Base-by-base conservation (phyloP, 305 asterid species). In the Ruellia speciosa region DNA sequence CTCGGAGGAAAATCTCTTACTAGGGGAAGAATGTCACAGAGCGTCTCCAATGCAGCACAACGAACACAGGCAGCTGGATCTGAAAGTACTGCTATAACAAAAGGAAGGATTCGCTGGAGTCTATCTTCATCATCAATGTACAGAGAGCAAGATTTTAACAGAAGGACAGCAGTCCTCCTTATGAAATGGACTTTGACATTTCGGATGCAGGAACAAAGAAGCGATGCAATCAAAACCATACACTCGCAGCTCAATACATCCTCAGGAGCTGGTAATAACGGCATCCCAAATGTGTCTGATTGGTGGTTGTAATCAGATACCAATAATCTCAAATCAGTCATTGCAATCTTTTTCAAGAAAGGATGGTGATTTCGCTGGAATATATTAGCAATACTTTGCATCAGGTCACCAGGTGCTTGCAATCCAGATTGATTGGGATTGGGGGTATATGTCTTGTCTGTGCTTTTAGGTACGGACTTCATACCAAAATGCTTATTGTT, bases 51-150 rank as follows among this genome's bases (percentile, higher is more conserved):
- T 33, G 99, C 96, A 60, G 99, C 99, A 76, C 90, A 93, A 31
- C 99, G 96, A 60, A 93, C 99, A 64, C 88, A 86, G 63, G 99
- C 97, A 69, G 96, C 87, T 58, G 96, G 86, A 80, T 93, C 99
- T 54, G 97, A 89, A 58, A 88, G 92, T 76, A 86, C 77, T 41
- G 97, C 97, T 70, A 92, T 83, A 58, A 93, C 90, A 78, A 86
- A 89, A 16, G 99, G 99, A 81, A 93, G 97, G 67, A 93, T 83
- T 28, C 97, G 87, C 69, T 93, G 99, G 79, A 93, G 78, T 64
- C 95, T 79, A 72, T 83, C 95, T 71, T 88, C 99, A 28, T 93
- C 99, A 59, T 88, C 95, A 57, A 93, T 87, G 74, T 88, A 93
- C 68, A 86, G 72, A 63, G 97, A 81, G 75, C 97, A 93, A 51